phyloP scores from a whole-genome alignment of 805 yeast species.

The Candida corydali region DNA sequence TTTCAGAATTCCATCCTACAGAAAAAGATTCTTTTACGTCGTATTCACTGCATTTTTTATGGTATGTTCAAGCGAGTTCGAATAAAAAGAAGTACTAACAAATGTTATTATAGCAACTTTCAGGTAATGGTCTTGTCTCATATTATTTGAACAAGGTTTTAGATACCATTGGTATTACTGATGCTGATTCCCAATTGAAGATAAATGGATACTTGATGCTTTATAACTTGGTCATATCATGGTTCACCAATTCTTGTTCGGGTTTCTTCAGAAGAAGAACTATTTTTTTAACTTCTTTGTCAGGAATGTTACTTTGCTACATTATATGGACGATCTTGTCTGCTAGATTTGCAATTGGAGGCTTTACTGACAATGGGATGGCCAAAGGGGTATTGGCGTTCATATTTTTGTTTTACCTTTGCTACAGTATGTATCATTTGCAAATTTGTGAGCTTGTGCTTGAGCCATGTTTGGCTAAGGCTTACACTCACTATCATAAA shows the following conservation, averaged over 20 bases:
- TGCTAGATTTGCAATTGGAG: conserved; percentile 17
- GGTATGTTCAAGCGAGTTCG: conserved; percentile 11
- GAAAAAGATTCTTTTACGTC: conserved; percentile 39
- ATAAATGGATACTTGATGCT: conserved; percentile 50
- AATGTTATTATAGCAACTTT: conserved; percentile 29
- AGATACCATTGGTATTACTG: conserved; percentile 49
- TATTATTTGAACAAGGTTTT: conserved; percentile 50
- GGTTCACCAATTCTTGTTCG: conserved; percentile 16
- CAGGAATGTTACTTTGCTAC: conserved; percentile 23
- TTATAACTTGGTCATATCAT: conserved; percentile 37
- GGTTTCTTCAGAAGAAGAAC: conserved; percentile 25
- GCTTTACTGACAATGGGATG: conserved; percentile 12
- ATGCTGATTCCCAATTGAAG: conserved; percentile 39
- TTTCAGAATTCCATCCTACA: conserved; percentile 31
- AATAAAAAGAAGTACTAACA: neutral
- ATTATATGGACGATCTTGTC: conserved; percentile 23
- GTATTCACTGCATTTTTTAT: conserved; percentile 29
- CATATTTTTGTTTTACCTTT: conserved; percentile 19
- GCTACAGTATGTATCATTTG: conserved; percentile 20
- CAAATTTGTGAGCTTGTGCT: no score
- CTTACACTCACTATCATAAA: no score
- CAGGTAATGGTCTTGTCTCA: conserved; percentile 51
- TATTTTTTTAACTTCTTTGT: conserved; percentile 21
- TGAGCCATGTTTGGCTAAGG: no score
- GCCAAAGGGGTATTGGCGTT: conserved; percentile 21